Percentiles rank a stretch among this genome's conserved stretches.
Conservation (phyloP, 768 basidiomycete species). For the Mycena maculata region DNA sequence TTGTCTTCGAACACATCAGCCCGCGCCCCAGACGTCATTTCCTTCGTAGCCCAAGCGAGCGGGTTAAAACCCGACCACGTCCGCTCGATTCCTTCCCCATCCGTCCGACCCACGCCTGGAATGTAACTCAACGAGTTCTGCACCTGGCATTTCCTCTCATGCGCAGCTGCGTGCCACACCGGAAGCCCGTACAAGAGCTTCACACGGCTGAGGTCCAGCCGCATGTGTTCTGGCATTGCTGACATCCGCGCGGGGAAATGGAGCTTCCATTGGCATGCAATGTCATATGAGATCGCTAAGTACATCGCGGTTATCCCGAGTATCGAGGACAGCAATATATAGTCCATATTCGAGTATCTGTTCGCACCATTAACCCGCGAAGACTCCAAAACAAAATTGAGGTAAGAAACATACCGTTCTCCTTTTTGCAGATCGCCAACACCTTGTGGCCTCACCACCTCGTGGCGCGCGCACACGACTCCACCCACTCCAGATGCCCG, state of each 20-base stretch:
- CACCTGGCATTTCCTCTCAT: slow-evolving; percentile 25
- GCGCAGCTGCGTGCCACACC: too few species aligned
- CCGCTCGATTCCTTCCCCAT: not conserved
- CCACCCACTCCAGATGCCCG: too few species aligned
- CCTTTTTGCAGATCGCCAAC: slow-evolving; percentile 36
- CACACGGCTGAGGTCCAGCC: not conserved
- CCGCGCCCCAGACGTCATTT: slow-evolving; percentile 41
- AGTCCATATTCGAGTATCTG: slow-evolving; percentile 40
- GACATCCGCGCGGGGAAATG: not conserved
- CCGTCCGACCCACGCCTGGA: slow-evolving; percentile 20
- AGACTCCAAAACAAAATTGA: not conserved
- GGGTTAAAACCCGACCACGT: too few species aligned
- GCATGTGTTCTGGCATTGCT: not conserved
- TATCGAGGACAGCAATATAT: slow-evolving; percentile 33
- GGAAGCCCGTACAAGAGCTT: slow-evolving; percentile 16
- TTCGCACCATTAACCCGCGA: not conserved
- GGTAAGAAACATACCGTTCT: slow-evolving; percentile 32
- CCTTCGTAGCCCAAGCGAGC: slow-evolving; percentile 40
- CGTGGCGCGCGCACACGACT: slow-evolving; percentile 32
- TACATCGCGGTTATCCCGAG: not conserved
- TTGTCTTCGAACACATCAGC: slow-evolving; percentile 42
- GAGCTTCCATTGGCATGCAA: not conserved
- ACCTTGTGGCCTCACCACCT: slow-evolving; percentile 1
- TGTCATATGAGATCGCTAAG: not conserved
- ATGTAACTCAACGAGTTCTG: slow-evolving; percentile 23